phyloP scores from a whole-genome alignment of 1,284 basidiomycete species.

The Puccinia coronata region DNA sequence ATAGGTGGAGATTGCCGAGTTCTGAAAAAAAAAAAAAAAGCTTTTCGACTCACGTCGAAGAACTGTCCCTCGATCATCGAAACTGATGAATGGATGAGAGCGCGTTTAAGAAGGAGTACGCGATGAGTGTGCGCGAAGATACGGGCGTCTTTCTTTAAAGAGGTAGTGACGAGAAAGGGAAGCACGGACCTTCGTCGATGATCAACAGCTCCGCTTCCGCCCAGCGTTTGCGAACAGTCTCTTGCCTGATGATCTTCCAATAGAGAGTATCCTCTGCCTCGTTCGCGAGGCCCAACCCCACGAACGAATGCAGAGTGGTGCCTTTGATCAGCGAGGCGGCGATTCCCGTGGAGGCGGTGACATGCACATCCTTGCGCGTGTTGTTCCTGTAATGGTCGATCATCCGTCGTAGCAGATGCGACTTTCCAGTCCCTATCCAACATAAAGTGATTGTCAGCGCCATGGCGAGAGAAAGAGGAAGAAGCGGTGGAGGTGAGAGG shows the following conservation, averaged over 20 bases:
- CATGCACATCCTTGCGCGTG: constrained; percentile 66
- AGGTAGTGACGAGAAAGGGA: no score
- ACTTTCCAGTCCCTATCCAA: constrained; percentile 91
- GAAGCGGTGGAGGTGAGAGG: no score
- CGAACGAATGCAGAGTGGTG: constrained; percentile 88
- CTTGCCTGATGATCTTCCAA: constrained; percentile 70
- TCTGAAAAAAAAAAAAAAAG: no score
- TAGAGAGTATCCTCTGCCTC: constrained; percentile 63
- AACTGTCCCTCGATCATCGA: constrained; percentile 95
- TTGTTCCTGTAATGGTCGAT: constrained; percentile 68
- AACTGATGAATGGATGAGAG: constrained; percentile 63
- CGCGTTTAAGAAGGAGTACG: background rate
- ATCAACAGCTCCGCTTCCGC: constrained; percentile 70
- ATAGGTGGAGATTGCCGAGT: no score
- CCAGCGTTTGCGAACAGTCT: constrained; percentile 66
- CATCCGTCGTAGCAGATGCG: constrained; percentile 85
- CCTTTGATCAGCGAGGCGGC: constrained; percentile 94
- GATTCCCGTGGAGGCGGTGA: constrained; percentile 87
- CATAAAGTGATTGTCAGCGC: no score
- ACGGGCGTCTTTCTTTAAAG: no score
- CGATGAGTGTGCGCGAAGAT: constrained; percentile 32
- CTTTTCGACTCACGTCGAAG: constrained; percentile 67
- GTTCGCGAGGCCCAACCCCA: constrained; percentile 78
- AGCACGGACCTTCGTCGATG: constrained; percentile 81
- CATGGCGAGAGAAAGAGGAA: background rate